Conservation (phyloP, 225 moss, liverwort and hornwort genomes). For the Physcomitrium patens region DNA sequence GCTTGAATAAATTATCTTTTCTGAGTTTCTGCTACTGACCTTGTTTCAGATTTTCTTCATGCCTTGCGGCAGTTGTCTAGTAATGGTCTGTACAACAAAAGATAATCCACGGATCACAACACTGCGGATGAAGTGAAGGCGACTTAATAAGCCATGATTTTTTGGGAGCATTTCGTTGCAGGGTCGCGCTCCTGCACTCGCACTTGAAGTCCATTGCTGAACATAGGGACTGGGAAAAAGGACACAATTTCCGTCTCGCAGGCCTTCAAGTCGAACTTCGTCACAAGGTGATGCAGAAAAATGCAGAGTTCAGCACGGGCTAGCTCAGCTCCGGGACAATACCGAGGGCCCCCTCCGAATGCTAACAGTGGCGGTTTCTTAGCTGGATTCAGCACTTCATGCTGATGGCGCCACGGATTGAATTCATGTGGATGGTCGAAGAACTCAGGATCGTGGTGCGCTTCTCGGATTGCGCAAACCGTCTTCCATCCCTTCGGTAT, state of each 20-base stretch:
- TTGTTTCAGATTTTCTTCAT: no score
- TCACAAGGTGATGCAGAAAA: conserved; percentile 43
- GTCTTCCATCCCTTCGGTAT: conserved; percentile 41
- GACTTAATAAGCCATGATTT: not conserved
- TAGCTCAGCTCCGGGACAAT: conserved; percentile 41
- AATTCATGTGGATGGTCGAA: conserved; percentile 29
- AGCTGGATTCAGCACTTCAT: conserved; percentile 31
- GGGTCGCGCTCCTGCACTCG: conserved; percentile 20
- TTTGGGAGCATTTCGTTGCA: conserved; percentile 1
- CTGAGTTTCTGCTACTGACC: no score
- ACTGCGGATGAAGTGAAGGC: no score
- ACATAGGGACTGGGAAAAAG: conserved; percentile 35
- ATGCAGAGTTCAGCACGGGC: conserved; percentile 37
- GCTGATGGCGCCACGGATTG: conserved; percentile 45
- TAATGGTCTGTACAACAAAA: no score
- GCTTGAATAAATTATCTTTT: no score
- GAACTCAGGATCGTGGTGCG: conserved; percentile 30
- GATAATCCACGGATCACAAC: no score
- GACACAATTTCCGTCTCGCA: conserved; percentile 21
- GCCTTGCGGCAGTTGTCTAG: no score
- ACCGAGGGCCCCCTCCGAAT: conserved; percentile 37
- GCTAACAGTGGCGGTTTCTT: conserved; percentile 28
- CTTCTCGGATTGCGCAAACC: conserved; percentile 39
- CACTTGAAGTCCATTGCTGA: conserved; percentile 31
- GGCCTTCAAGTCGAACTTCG: conserved; percentile 29